Evolutionary conservation across 2,329 filamentous ascomycete species (phyloP).

Genomic region (Aspergillus calidoustus): DNA sequence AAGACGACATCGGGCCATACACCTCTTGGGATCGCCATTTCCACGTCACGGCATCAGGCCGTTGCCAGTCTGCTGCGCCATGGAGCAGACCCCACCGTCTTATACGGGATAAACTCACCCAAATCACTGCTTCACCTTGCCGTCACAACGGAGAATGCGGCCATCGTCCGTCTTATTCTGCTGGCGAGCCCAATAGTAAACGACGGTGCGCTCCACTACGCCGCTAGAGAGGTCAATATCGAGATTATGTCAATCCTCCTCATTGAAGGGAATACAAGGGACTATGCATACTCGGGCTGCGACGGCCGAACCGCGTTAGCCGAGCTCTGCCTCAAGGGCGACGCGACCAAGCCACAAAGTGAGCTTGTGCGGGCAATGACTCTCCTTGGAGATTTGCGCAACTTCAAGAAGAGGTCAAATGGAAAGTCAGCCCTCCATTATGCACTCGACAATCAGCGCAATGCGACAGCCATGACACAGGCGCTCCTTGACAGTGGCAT

Average conservation of each 20-base stretch:
- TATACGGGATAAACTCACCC: neutral
- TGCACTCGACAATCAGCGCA: neutral
- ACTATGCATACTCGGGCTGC: neutral
- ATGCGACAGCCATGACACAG: neutral
- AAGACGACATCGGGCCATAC: neutral
- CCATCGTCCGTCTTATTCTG: neutral
- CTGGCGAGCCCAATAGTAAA: neutral
- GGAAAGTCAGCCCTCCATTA: neutral
- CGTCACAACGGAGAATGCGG: neutral
- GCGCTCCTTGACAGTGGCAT: neutral
- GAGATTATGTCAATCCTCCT: neutral
- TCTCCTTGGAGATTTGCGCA: neutral
- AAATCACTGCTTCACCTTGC: neutral
- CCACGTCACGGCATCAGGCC: neutral
- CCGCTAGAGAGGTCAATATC: neutral
- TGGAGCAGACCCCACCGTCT: neutral
- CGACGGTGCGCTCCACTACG: neutral
- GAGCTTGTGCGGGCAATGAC: neutral
- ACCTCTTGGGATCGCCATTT: neutral
- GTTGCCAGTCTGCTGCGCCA: neutral
- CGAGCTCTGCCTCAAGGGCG: neutral
- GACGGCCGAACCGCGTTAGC: neutral
- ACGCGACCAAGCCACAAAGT: neutral
- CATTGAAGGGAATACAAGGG: neutral
- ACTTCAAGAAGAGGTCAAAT: neutral